Conservation (phyloP, 2,329 filamentous ascomycete genomes). For the Exophiala phaeomuriformis region DNA sequence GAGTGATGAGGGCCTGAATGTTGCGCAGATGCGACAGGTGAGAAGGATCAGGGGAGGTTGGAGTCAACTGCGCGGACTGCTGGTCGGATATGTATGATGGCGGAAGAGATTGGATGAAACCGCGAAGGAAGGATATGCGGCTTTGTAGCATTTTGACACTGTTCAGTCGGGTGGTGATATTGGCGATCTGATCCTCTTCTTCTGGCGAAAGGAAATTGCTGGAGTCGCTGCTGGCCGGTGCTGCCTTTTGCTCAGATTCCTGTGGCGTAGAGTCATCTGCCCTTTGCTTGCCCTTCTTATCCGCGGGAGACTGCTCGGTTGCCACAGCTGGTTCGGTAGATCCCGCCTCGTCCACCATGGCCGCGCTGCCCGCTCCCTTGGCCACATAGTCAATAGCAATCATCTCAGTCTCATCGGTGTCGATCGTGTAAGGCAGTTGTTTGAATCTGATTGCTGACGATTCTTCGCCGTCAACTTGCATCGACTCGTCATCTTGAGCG, state of each 20-base stretch:
- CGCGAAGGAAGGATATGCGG: slow-evolving; percentile 62
- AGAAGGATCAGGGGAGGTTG: slow-evolving; percentile 30
- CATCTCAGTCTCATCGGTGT: slow-evolving; percentile 95
- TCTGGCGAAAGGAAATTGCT: slow-evolving; percentile 44
- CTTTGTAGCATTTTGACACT: slow-evolving; percentile 88
- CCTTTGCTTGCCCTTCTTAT: slow-evolving; percentile 35
- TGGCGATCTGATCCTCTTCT: slow-evolving; percentile 59
- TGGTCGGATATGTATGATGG: slow-evolving; percentile 53
- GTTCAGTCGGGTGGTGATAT: slow-evolving; percentile 78
- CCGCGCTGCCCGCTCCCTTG: slow-evolving; percentile 72
- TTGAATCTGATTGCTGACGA: slow-evolving; percentile 62
- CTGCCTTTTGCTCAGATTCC: slow-evolving; percentile 31
- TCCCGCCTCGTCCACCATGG: slow-evolving; percentile 37
- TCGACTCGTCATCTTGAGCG: slow-evolving; percentile 45
- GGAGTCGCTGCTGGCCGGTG: slow-evolving; percentile 7
- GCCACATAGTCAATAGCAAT: slow-evolving; percentile 93
- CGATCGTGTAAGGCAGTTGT: slow-evolving; percentile 76
- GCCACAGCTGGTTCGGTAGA: slow-evolving; percentile 23
- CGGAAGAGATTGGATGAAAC: slow-evolving; percentile 70
- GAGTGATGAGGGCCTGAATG: slow-evolving; percentile 76
- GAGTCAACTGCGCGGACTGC: slow-evolving; percentile 31
- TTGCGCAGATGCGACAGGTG: slow-evolving; percentile 73
- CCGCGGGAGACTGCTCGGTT: slow-evolving; percentile 9
- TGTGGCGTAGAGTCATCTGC: slow-evolving; percentile 20
- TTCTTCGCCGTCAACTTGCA: slow-evolving; percentile 63